Evolutionary conservation across 73 alveolate species (phyloP), one percentile per base, ranked within the genome.

Genomic region (Blepharisma stoltei): DNA sequence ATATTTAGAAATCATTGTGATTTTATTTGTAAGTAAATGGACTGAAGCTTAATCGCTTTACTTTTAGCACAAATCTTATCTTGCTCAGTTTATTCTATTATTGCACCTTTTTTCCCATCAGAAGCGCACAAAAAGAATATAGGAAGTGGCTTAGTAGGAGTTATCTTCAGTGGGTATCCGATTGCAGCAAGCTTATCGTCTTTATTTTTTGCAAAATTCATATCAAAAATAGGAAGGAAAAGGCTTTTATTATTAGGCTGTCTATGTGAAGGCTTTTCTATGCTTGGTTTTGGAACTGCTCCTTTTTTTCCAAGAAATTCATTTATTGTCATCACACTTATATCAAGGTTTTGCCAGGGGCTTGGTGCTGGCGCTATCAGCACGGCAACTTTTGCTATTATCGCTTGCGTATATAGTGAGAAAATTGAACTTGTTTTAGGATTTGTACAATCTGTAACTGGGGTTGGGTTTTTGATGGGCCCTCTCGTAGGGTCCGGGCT

Each of bases 291-390:
- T 25, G 14, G 49, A 14, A 8, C 23, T 9, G 14, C 23, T 8
- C 73, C 73, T 0, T 14, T 60, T 60, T 25, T 60, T 20, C 48
- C 37, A 14, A 14, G 2, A 2, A 25, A 25, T 9, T 60, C 3
- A 8, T 60, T 60, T 25, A 20, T 60, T 9, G 46, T 2, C 47
- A 8, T 60, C 3, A 38, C 46, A 60, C 11, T 60, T 1, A 25
- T 38, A 9, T 9, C 23, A 25, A n/a, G 73, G 14, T 38, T 60
- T 60, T 25, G 14, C 45, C 73, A 60, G 5, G 73, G 73, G 2
- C 46, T 60, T 20, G 73, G 73, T 18, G 73, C 73, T 14, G 73
- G 73, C 3, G 14, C 18, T 38, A 60, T 60, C 18, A 38, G 73
- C 2, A 25, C 45, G 11, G 38, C 73, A 60, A 60, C 45, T 14